A percentile compares a stretch with the other conserved stretches of the same genome.
phyloP scores from a whole-genome alignment of 805 yeast genomes.

The Schwanniomyces vanrijiae region DNA sequence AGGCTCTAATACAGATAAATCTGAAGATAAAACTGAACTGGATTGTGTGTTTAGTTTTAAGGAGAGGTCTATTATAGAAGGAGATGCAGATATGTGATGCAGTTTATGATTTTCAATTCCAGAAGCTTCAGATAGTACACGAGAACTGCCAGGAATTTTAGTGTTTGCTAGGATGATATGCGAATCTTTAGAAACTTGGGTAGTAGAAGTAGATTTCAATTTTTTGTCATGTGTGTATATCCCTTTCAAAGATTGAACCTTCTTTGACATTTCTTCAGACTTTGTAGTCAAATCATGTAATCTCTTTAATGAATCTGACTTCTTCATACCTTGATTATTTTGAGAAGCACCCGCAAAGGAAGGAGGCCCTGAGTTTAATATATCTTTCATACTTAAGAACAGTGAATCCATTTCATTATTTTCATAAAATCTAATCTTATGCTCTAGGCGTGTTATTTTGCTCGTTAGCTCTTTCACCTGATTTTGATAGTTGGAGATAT shows the following conservation, averaged over 20 bases:
- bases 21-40: background rate
- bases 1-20: background rate
- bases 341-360: background rate
- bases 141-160: background rate
- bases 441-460: constrained; percentile 1
- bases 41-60: background rate
- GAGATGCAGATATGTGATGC: background rate
- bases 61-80: constrained; percentile 1
- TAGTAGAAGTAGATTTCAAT: constrained; percentile 5
- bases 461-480: constrained; percentile 20
- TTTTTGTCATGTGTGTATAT: constrained; percentile 3
- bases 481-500: constrained; percentile 31
- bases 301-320: constrained; percentile 30
- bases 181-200: constrained; percentile 4
- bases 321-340: constrained; percentile 9
- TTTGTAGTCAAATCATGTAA: constrained; percentile 29
- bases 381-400: constrained; percentile 25
- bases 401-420: constrained; percentile 14
- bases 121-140: background rate
- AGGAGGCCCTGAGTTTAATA: constrained; percentile 27
- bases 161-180: background rate
- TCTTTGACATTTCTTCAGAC: constrained; percentile 8
- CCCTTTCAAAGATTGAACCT: constrained; percentile 9
- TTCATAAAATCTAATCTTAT: background rate
- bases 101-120: background rate